Conservation (phyloP, 192 early-diverging fungal species). For the Paraglomus occultum region DNA sequence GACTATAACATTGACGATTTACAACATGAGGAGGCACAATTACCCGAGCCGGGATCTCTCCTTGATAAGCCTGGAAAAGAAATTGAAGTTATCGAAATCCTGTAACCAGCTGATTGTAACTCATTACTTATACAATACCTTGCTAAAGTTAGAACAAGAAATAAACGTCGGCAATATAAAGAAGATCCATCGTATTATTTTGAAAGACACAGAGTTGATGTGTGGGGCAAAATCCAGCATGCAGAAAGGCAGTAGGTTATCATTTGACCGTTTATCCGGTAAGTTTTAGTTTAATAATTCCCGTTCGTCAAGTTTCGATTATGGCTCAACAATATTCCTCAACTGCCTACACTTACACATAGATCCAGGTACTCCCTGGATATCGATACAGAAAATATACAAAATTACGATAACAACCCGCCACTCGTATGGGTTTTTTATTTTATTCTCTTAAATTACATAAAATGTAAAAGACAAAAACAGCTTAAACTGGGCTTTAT, state of each 20-base stretch:
- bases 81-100: constrained; percentile 17
- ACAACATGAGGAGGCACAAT: constrained; percentile 3
- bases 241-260: constrained; percentile 22
- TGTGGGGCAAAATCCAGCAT: constrained; percentile 11
- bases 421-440: too few species aligned
- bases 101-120: constrained; percentile 23
- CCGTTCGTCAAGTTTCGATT: neutral
- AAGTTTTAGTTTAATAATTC: constrained; percentile 1
- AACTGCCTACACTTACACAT: too few species aligned
- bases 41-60: constrained; percentile 8
- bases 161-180: constrained; percentile 19
- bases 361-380: too few species aligned
- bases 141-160: constrained; percentile 14
- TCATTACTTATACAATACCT: constrained; percentile 16
- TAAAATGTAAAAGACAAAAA: too few species aligned
- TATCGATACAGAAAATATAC: too few species aligned
- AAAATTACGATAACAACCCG: too few species aligned
- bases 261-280: constrained; percentile 24
- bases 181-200: constrained; percentile 7
- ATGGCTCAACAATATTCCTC: too few species aligned
- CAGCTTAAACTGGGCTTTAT: too few species aligned
- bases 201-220: constrained; percentile 17
- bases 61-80: constrained; percentile 25
- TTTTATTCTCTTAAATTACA: too few species aligned
- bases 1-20: constrained; percentile 20